Evolutionary conservation across 352 stramenopile genomes (phyloP), one percentile per base, ranked within the genome.

Genomic region (Salisapilia sapeloensis): DNA sequence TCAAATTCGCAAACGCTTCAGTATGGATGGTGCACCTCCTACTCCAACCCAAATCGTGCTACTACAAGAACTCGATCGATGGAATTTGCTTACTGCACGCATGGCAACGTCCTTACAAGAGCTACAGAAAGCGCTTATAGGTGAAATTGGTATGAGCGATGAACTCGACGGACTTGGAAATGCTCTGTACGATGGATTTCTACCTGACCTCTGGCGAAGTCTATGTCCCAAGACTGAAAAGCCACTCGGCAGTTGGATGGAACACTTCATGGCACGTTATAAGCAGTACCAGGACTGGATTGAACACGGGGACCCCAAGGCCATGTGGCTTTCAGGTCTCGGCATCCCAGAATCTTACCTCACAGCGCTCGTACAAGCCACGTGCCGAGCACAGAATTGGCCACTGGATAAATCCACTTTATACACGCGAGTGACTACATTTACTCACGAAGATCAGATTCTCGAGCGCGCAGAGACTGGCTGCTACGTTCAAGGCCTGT

Each of bases 91-190:
- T 15, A 83, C 77, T 0, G 62, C 60, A 5, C 63, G 58, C 4
- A 96, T 97, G 84, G 54, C 49, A 1, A 33, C 47, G 6, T 94
- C 80, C 4, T 49, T 97, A 0, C 53, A 62, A 24, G 82, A 97
- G 40, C 43, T 97, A 2, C 74, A 94, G 41, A 92, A 93, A 35
- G 91, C 91, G 2, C 50, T 97, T 2, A 74, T 87, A 11, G 90
- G 90, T 29, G 90, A 97, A 41, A 96, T 97, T 38, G 90, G 90
- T 27, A 97, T 97, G 91, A 96, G 79, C 47, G 91, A 97, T 42
- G 72, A 95, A 31, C 59, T 97, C 10, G 91, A 97, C 37, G 67
- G 72, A 3, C 62, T 97, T 2, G 90, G 79, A 10, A 87, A 86
- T 24, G 77, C 75, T 0, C 46, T 97, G 0, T 96, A 94, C 55